Percentiles rank a stretch among this genome's conserved stretches.
Evolutionary conservation across 129 eudicot genomes (phyloP).

Genomic region (Saposhnikovia divaricata): DNA sequence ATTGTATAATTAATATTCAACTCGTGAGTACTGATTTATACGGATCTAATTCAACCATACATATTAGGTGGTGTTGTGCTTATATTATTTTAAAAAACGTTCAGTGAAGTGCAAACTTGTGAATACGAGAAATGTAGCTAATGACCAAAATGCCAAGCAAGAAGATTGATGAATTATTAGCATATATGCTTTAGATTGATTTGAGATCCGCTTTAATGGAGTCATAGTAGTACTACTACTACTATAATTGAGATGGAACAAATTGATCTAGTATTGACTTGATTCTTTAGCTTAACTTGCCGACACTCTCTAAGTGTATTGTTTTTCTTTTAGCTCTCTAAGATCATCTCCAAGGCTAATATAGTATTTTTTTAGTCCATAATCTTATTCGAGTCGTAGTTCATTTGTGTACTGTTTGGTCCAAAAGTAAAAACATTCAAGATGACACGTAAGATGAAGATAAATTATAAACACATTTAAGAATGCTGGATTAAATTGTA

Average conservation of each 20-base stretch:
- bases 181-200: not conserved
- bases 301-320: not conserved
- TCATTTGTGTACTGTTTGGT: not conserved
- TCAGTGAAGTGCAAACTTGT: too few relatives aligned
- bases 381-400: not conserved
- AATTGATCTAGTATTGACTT: not conserved
- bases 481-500: not conserved
- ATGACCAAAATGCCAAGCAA: not conserved
- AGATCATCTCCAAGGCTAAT: too few relatives aligned
- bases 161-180: not conserved
- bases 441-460: too few relatives aligned
- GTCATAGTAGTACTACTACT: not conserved
- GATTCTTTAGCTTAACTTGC: not conserved
- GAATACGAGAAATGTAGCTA: not conserved
- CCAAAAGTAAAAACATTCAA: not conserved
- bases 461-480: not conserved
- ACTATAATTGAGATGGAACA: not conserved
- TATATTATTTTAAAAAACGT: too few relatives aligned
- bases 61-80: too few relatives aligned
- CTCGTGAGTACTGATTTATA: too few relatives aligned
- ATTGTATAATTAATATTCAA: too few relatives aligned
- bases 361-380: not conserved
- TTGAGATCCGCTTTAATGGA: slow-evolving; percentile 2
- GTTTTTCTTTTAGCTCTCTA: not conserved
- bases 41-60: too few relatives aligned